Evolutionary conservation across 306 rosid genomes (phyloP), one percentile per base, ranked within the genome.

Genomic region (Fragaria ananassa): DNA sequence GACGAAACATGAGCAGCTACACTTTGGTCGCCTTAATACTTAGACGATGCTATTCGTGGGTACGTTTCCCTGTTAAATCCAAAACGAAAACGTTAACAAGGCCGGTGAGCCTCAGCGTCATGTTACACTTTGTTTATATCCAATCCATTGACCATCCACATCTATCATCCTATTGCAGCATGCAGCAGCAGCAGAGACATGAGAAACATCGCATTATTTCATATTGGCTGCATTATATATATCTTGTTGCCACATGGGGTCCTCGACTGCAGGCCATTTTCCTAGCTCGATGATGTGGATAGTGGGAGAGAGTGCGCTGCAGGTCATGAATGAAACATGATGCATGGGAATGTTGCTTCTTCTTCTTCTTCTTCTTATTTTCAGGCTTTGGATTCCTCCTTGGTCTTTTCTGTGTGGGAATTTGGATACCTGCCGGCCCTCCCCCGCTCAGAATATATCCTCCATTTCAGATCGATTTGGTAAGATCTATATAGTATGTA

Each of bases 191-290:
- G 17, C 8, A 10, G 51, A 54, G 63, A 23, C 11, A 31, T 62
- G n/a, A 29, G 39, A 61, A 61, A 13, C 68, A 64, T 64, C 25
- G 25, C 69, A 64, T 35, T 35, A 64, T 27, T 65, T 65, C 42
- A n/a, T 18, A 31, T 39, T 68, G 79, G 79, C 71, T 37, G 46
- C 49, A 69, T 70, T 61, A 71, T 64, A 62, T 60, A 35, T 63
- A 75, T 64, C 47, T 58, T 31, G 37, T 27, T 51, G 34, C 77
- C 77, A 42, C 77, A 70, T 47, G 46, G 84, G 70, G 84, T 39
- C 76, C 84, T 56, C 10, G 15, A 23, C 56, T 37, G 58, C 51
- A 58, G 39, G 64, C 62, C 62, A 75, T 42, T 60, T 69, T 1
- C 45, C 9, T 42, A 10, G 10, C 8, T 42, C 49, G 46, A 39